phyloP scores from a whole-genome alignment of 306 rosid species.

The Lupinus albus region DNA sequence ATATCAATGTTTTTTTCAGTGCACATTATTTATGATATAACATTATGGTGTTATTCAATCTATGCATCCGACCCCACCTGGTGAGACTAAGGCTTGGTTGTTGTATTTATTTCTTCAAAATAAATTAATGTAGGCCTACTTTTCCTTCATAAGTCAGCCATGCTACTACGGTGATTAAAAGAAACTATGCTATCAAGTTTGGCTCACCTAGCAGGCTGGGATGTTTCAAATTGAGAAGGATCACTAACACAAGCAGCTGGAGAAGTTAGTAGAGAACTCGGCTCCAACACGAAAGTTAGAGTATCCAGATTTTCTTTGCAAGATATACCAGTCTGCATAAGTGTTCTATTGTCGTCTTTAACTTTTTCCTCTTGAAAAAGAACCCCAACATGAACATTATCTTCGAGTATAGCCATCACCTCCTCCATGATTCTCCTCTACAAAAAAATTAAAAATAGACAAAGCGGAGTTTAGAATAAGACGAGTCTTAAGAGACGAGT shows the following conservation, averaged over 20 bases:
- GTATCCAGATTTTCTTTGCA: slow-evolving; percentile 71
- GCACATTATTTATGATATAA: no score
- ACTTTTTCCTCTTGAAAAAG: slow-evolving; percentile 74
- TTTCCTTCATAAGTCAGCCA: slow-evolving; percentile 10
- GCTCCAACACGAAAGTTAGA: slow-evolving; percentile 82
- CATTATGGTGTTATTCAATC: no score
- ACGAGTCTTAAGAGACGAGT: not conserved
- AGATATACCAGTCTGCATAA: slow-evolving; percentile 79
- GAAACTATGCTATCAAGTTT: slow-evolving; percentile 24
- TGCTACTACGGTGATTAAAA: slow-evolving; percentile 7
- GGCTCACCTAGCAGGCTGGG: slow-evolving; percentile 60
- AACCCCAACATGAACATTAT: slow-evolving; percentile 71
- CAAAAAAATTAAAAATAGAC: not conserved
- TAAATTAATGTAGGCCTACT: not conserved
- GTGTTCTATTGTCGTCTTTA: slow-evolving; percentile 78
- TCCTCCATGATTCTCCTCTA: slow-evolving; percentile 84
- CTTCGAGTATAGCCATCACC: slow-evolving; percentile 70
- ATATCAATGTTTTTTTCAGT: no score
- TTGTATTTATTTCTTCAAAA: slow-evolving; percentile 41
- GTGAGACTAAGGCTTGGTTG: no score
- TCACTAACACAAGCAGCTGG: slow-evolving; percentile 50
- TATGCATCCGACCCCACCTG: no score
- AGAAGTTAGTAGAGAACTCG: slow-evolving; percentile 53
- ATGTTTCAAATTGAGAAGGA: slow-evolving; percentile 58
- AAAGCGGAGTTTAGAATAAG: slow-evolving; percentile 14